A percentile compares a stretch with the other conserved stretches of the same genome.
These are phyloP conservation scores for Chlorella sorokiniana DNA, from an alignment of 139 green algal species.

Conservation along the genomic window DNA sequence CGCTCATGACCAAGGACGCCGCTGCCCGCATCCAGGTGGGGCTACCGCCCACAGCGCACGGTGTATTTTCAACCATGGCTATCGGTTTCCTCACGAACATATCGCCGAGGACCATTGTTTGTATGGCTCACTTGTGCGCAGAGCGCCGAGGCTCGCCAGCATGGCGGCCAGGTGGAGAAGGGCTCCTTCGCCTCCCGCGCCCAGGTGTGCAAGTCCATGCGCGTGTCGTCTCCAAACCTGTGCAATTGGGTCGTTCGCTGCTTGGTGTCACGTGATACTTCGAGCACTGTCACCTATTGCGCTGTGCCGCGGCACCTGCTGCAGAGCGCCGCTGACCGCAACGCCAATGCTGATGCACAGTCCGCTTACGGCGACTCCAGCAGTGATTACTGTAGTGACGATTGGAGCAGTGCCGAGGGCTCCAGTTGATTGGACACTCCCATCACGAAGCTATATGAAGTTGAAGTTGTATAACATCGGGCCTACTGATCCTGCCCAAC, in stretches of 20 bases:
- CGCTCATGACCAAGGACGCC: constrained; percentile 1
- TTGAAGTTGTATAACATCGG: too few relatives aligned
- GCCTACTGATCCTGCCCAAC: too few relatives aligned
- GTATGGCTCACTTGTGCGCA: neutral
- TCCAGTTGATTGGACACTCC: too few relatives aligned
- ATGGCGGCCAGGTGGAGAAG: constrained; percentile 4
- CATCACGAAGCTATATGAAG: too few relatives aligned
- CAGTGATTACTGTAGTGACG: too few relatives aligned
- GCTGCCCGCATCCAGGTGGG: constrained; percentile 12
- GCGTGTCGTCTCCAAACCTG: neutral
- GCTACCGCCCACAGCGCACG: too few relatives aligned
- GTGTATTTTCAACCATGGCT: neutral
- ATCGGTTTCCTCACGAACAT: neutral
- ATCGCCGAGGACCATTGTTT: neutral
- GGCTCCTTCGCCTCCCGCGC: constrained; percentile 17
- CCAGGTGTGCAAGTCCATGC: neutral
- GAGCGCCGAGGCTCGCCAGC: constrained; percentile 9
- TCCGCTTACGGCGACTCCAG: too few relatives aligned
- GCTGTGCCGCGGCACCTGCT: too few relatives aligned
- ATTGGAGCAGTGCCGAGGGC: too few relatives aligned
- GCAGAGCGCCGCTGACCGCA: constrained; percentile 9
- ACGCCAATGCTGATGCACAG: too few relatives aligned
- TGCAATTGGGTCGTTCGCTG: neutral
- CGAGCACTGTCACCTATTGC: neutral
- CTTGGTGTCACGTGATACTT: neutral